A percentile compares a stretch with the other conserved stretches of the same genome.
Conservation (phyloP, 257 asterid genomes). For the Lantana camara region DNA sequence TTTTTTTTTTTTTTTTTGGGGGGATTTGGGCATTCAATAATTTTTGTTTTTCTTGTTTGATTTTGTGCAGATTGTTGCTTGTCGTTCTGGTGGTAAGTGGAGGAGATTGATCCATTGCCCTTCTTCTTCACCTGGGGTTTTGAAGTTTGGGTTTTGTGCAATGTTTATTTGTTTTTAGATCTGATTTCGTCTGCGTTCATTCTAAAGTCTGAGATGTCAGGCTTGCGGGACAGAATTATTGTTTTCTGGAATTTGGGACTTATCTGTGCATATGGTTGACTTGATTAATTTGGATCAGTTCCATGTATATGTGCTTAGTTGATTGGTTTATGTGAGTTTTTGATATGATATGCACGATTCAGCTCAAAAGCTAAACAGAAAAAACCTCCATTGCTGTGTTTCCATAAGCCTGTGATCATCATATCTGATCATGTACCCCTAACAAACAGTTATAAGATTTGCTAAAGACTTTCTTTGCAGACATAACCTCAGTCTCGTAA, state of each 20-base stretch:
- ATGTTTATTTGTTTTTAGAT: neutral
- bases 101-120: neutral
- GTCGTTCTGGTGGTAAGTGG: slow-evolving; percentile 87
- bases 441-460: slow-evolving; percentile 11
- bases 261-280: slow-evolving; percentile 30
- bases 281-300: slow-evolving; percentile 12
- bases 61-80: slow-evolving; percentile 86
- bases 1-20: neutral
- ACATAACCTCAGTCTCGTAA: neutral
- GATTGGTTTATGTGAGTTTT: neutral
- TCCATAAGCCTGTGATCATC: neutral
- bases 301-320: neutral
- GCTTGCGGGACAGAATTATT: slow-evolving; percentile 5
- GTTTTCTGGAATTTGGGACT: slow-evolving; percentile 16
- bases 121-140: neutral
- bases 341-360: neutral
- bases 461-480: neutral
- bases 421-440: neutral
- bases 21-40: slow-evolving; percentile 14
- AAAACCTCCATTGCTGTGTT: neutral
- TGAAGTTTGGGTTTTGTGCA: slow-evolving; percentile 1
- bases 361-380: neutral
- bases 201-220: slow-evolving; percentile 5
- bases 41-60: neutral
- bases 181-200: neutral